Evolutionary conservation across 371 early-diverging fungal species (phyloP), one percentile per base, ranked within the genome.

Genomic region (Apophysomyces variabilis): DNA sequence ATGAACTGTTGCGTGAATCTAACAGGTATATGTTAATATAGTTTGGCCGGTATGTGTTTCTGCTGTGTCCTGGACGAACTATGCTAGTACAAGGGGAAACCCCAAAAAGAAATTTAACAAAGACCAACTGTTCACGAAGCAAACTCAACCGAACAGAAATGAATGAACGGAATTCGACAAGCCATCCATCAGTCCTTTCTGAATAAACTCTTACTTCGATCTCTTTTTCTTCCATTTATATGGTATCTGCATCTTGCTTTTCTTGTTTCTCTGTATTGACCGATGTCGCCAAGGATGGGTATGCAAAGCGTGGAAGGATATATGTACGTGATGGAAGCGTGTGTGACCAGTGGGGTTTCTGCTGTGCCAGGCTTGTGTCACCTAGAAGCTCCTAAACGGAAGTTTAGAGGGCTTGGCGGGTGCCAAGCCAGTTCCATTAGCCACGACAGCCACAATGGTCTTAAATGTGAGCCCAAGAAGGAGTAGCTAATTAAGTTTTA

Each of bases 31-130:
- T 13, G 6, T 3, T 41, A 47, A 32, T 21, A 50, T 26, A 50
- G 54, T 50, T 50, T 50, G 54, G 54, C 54, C 21, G 54, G 54
- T 50, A 50, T 50, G 54, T 50, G 54, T 50, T 50, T 50, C 54
- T 50, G 54, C 54, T 50, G 54, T 50, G 54, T 50, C 21, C 54
- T 50, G 54, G 54, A 50, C 11, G 54, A 50, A 50, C 54, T 50
- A 21, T 50, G 54, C 54, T 50, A 50, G 54, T 50, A 21, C 54
- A 50, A 50, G 21, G 21, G 5, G 5, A 7, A 50, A 18, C 4
- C 3, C 32, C 32, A 26, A 26, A 26, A 26, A 26, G 32, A 26
- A 26, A 26, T 26, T 26, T 26, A 26, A 26, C 32, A 26, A 26
- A 26, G 32, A 26, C 32, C 32, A 26, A 26, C 32, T 21, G 21